Evolutionary conservation across 768 basidiomycete species (phyloP).

Genomic region (Hygrophorus russula): DNA sequence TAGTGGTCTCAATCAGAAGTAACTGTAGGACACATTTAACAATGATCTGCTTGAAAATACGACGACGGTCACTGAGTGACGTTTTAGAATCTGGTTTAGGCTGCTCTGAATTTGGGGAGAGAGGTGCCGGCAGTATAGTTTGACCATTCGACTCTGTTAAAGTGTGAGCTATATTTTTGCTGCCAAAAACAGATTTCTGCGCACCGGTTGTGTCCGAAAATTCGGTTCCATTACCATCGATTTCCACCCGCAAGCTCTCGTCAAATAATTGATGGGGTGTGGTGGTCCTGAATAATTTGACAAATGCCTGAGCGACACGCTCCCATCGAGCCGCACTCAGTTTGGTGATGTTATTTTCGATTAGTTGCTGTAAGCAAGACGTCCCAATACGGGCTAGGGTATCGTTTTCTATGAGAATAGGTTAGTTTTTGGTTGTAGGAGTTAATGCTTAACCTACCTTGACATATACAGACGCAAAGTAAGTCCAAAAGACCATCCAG

Average conservation of each 20-base stretch:
- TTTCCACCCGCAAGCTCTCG: constrained; percentile 77
- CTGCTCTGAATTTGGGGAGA: constrained; percentile 63
- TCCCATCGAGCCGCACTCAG: constrained; percentile 84
- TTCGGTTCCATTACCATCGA: constrained; percentile 49
- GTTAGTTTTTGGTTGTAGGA: constrained; percentile 1
- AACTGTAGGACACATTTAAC: constrained; percentile 98
- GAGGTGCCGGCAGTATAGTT: constrained; percentile 76
- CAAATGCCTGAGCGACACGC: constrained; percentile 82
- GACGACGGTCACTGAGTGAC: constrained; percentile 62
- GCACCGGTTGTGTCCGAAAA: constrained; percentile 36
- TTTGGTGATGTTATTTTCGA: constrained; percentile 88
- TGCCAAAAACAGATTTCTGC: not conserved
- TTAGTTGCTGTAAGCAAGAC: constrained; percentile 89
- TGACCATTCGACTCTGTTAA: constrained; percentile 39
- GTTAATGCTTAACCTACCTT: constrained; percentile 65
- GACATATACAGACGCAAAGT: constrained; percentile 93
- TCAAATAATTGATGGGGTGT: constrained; percentile 97
- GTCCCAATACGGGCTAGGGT: constrained; percentile 96
- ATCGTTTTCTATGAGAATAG: constrained; percentile 69
- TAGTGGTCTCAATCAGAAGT: constrained; percentile 92
- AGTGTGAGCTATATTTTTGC: not conserved
- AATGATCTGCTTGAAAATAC: constrained; percentile 96
- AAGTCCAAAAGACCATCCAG: constrained; percentile 91
- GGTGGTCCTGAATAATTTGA: constrained; percentile 93
- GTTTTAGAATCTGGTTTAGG: constrained; percentile 34